These are phyloP conservation scores for Colletotrichum godetiae DNA, from an alignment of 2,329 filamentous ascomycete species.

Conservation along the genomic window DNA sequence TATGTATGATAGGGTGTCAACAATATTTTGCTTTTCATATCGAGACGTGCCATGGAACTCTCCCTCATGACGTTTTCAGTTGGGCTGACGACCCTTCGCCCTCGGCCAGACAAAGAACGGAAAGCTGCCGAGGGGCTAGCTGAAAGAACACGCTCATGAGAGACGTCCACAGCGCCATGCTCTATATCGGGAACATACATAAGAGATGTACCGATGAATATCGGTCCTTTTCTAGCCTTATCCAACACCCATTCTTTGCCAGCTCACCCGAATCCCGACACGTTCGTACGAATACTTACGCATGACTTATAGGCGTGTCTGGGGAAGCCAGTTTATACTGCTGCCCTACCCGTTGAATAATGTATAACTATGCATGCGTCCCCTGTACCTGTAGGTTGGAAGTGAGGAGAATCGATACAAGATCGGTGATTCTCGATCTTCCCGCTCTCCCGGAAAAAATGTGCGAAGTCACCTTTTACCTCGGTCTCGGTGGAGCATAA, in stretches of 20 bases:
- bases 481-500: background rate
- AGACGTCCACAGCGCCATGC: slow-evolving; percentile 1
- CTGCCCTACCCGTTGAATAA: background rate
- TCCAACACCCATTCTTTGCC: background rate
- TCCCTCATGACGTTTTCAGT: slow-evolving; percentile 21
- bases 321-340: background rate
- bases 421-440: background rate
- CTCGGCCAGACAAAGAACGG: slow-evolving; percentile 20
- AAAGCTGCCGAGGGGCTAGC: slow-evolving; percentile 13
- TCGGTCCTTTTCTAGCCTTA: background rate
- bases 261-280: background rate
- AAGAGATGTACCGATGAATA: background rate
- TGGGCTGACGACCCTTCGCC: background rate
- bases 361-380: background rate
- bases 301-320: background rate
- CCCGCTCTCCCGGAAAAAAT: slow-evolving; percentile 1
- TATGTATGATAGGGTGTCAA: background rate
- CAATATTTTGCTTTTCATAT: background rate
- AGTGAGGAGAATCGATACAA: background rate
- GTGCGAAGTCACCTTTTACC: slow-evolving; percentile 14
- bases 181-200: slow-evolving; percentile 11
- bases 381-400: slow-evolving; percentile 5
- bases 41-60: slow-evolving; percentile 18
- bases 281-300: background rate
- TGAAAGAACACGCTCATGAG: slow-evolving; percentile 2